Evolutionary conservation across 768 basidiomycete species (phyloP).

Genomic region (Auricularia cornea): DNA sequence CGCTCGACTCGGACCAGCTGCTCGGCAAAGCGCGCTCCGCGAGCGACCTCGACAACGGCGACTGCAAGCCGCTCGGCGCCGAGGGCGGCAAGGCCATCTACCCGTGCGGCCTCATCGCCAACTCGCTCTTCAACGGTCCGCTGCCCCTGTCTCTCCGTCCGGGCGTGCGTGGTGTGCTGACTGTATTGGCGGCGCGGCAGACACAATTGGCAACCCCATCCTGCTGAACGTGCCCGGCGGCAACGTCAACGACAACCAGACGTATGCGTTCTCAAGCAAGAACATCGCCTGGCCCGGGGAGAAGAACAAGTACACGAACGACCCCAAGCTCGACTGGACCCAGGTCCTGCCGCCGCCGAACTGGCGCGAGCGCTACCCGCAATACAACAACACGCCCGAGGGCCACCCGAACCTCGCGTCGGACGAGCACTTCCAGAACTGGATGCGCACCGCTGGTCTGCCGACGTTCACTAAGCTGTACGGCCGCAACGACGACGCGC

Average conservation of each 20-base stretch:
- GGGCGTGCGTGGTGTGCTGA: too few relatives aligned
- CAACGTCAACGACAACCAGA: constrained; percentile 25
- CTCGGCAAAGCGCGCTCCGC: constrained; percentile 55
- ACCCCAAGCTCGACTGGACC: constrained; percentile 50
- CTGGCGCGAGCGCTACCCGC: constrained; percentile 67
- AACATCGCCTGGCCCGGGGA: constrained; percentile 98
- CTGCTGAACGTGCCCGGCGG: constrained; percentile 43
- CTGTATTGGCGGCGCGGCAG: too few relatives aligned
- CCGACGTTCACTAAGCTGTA: constrained; percentile 96
- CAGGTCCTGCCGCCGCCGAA: constrained; percentile 89
- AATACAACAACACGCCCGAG: constrained; percentile 58
- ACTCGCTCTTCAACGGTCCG: constrained; percentile 91
- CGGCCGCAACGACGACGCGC: constrained; percentile 77
- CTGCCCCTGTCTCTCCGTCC: background rate
- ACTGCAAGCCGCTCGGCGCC: constrained; percentile 83
- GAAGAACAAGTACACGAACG: constrained; percentile 73
- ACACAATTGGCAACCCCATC: constrained; percentile 65
- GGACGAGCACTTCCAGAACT: constrained; percentile 96
- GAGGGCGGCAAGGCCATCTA: constrained; percentile 56
- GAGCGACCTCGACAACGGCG: constrained; percentile 48
- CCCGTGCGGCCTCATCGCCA: constrained; percentile 95
- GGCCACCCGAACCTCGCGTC: constrained; percentile 62
- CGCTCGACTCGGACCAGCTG: constrained; percentile 76
- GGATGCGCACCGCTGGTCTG: constrained; percentile 97
- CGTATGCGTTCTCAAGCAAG: constrained; percentile 64